Conservation (phyloP, 2,329 filamentous ascomycete species). For the Cladobotryum mycophilum region DNA sequence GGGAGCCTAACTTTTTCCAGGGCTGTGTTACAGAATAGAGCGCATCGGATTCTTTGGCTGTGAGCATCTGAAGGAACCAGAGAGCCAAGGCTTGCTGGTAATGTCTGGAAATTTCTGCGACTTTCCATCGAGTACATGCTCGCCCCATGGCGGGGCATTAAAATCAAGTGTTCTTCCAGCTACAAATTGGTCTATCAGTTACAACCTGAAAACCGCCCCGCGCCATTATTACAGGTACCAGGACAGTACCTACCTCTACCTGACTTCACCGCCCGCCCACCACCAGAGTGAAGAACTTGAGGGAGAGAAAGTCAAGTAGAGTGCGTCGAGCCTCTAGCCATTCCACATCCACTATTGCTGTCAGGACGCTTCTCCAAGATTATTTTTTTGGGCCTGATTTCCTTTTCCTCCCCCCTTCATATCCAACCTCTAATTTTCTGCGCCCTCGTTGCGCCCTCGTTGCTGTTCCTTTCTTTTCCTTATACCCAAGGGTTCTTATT, state of each 20-base stretch:
- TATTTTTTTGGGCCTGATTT: slow-evolving; percentile 4
- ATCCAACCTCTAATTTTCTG: slow-evolving; percentile 1
- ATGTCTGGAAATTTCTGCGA: slow-evolving; percentile 22
- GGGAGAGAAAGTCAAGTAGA: too few species aligned
- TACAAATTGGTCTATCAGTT: not conserved
- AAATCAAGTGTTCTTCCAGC: slow-evolving; percentile 7
- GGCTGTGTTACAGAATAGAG: too few species aligned
- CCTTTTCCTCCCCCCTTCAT: not conserved
- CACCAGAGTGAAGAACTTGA: too few species aligned
- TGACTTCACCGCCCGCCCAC: slow-evolving; percentile 10
- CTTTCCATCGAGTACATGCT: slow-evolving; percentile 17
- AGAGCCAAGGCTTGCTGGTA: slow-evolving; percentile 4
- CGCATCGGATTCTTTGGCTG: too few species aligned
- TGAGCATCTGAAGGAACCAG: too few species aligned
- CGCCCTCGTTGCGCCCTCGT: not conserved
- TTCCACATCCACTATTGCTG: too few species aligned
- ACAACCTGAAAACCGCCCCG: slow-evolving; percentile 6
- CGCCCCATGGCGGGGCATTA: slow-evolving; percentile 13
- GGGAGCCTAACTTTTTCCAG: too few species aligned
- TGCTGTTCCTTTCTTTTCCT: not conserved
- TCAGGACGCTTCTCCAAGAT: not conserved
- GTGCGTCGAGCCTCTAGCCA: too few species aligned
- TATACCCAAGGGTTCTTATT: not conserved
- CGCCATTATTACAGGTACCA: slow-evolving; percentile 8
- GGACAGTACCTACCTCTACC: slow-evolving; percentile 5